Conservation (phyloP, 305 asterid genomes). For the Rubia occidens region DNA sequence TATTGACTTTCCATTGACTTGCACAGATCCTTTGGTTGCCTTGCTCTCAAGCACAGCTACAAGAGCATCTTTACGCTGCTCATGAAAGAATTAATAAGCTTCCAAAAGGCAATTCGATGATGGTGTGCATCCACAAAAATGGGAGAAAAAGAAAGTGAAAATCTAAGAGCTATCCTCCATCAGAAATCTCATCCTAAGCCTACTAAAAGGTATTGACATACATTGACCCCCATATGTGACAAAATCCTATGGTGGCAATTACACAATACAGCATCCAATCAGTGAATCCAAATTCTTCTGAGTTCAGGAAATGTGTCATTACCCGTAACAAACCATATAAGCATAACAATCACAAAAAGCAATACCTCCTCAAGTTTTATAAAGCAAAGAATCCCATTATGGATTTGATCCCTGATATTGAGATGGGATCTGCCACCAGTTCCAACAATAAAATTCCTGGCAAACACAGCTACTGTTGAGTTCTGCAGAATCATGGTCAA, state of each 20-base stretch:
- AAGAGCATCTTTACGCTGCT: slow-evolving; percentile 57
- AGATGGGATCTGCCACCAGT: slow-evolving; percentile 62
- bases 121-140: slow-evolving; percentile 18
- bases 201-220: background rate
- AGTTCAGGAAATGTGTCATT: background rate
- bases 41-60: slow-evolving; percentile 70
- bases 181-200: background rate
- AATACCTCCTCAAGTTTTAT: slow-evolving; percentile 60
- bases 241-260: background rate
- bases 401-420: slow-evolving; percentile 46
- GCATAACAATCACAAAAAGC: background rate
- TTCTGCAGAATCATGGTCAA: slow-evolving; percentile 38
- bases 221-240: background rate
- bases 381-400: slow-evolving; percentile 43
- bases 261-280: background rate
- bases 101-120: slow-evolving; percentile 17
- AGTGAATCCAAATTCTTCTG: background rate
- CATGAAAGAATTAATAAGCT: slow-evolving; percentile 23
- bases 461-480: slow-evolving; percentile 42
- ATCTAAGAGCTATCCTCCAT: slow-evolving; percentile 1
- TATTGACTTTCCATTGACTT: slow-evolving; percentile 64
- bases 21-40: slow-evolving; percentile 71
- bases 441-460: slow-evolving; percentile 56
- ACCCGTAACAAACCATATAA: background rate
- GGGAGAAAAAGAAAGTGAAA: background rate